Percentiles rank a stretch among this genome's conserved stretches.
These are phyloP conservation scores for Grigorovia yakushimaensis DNA, from an alignment of 805 yeast genomes.

Conservation along the genomic window DNA sequence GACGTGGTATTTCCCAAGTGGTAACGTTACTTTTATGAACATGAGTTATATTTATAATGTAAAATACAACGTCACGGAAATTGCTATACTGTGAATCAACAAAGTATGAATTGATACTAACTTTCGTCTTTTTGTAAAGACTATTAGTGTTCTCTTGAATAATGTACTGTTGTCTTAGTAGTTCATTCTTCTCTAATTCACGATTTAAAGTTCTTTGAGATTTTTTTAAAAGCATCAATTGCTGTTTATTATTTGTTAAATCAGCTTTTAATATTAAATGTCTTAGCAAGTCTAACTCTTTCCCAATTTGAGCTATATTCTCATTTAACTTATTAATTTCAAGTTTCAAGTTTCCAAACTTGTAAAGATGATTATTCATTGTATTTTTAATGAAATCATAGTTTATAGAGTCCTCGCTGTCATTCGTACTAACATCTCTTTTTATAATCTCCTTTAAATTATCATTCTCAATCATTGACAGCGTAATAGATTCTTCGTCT, in stretches of 20 bases:
- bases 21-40: constrained; percentile 43
- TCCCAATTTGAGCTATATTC: constrained; percentile 48
- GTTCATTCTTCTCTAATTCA: constrained; percentile 65
- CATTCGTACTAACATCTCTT: neutral
- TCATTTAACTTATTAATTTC: constrained; percentile 50
- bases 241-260: constrained; percentile 64
- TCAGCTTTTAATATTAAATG: constrained; percentile 75
- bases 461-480: neutral
- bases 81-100: constrained; percentile 36
- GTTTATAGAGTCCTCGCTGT: neutral
- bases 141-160: constrained; percentile 78
- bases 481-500: too few relatives aligned
- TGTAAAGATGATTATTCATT: constrained; percentile 1
- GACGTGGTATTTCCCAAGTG: constrained; percentile 84
- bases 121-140: constrained; percentile 54
- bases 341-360: constrained; percentile 37
- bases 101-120: constrained; percentile 41
- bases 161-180: constrained; percentile 68
- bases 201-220: constrained; percentile 57
- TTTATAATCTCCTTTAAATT: neutral
- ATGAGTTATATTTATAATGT: constrained; percentile 69
- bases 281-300: constrained; percentile 54
- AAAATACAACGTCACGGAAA: constrained; percentile 54
- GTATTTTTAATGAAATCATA: neutral
- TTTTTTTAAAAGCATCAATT: constrained; percentile 55